Base-by-base conservation (phyloP, 148 eudicot genomes). In the Amaranthus cruentus region DNA sequence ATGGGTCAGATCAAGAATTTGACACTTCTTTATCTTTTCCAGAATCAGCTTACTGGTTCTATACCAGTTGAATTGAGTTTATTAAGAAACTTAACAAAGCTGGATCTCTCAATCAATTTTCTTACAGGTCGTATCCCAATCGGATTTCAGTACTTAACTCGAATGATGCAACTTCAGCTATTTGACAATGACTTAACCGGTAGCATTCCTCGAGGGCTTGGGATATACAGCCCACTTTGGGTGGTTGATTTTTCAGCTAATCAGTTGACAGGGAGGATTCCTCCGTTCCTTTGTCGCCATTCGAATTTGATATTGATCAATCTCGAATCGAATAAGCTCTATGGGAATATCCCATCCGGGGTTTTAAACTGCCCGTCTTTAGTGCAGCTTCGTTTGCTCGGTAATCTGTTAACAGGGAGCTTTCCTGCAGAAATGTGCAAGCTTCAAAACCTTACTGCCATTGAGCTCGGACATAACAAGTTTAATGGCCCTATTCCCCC, bases 231-330 rank as follows among this genome's bases (percentile, higher is more conserved):
- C 74, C 77, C 69, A 9, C 85, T 95, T n/a, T 91, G 97, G 97
- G 97, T 91, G 7, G 94, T 87, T 71, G 99, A 95, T 80, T 90
- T 95, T 75, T 90, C 97, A 9, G 82, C 82, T 48, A 95, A 91
- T 77, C 15, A 69, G 49, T 80, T 95, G 53, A 86, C 92, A 0
- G 97, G 99, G 62, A 82, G 77, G 76, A 90, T 91, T 69, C 97
- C 99, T 47, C 85, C 90, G 60, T 56, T 83, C 80, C 72, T 92
- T 9, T 91, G 99, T 52, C 68, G 81, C 18, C 76, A 86, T 73
- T 82, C 92, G 64, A 88, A 90, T 79, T 81, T 95, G 75, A 83
- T 90, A 55, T 76, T 86, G 83, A 67, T 95, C 76, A 88, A 95
- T 79, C 85, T 95, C n/a, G 89, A 79, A 78, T 84, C 93, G 4